Evolutionary conservation across 2,329 filamentous ascomycete genomes (phyloP).

Genomic region (Exophiala aquamarina): DNA sequence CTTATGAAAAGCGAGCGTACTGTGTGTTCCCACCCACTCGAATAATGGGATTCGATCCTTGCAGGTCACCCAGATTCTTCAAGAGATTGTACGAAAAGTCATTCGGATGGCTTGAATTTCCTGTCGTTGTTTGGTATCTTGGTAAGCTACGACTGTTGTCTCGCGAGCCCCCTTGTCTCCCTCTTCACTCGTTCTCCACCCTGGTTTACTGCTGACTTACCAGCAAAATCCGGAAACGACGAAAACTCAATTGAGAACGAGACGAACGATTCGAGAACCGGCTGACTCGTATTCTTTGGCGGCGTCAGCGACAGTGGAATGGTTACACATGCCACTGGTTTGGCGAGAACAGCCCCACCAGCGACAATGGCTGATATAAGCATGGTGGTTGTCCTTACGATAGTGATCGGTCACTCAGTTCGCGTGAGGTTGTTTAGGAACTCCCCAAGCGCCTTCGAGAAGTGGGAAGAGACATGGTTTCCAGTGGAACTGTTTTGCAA

Average conservation of each 20-base stretch:
- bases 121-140: constrained; percentile 29
- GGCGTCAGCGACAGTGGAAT: constrained; percentile 14
- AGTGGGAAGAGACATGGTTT: too few species aligned
- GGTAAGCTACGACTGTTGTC: too few species aligned
- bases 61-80: constrained; percentile 55
- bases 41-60: constrained; percentile 59
- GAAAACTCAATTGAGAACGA: constrained; percentile 55
- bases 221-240: constrained; percentile 55
- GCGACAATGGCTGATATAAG: too few species aligned
- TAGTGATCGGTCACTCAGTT: too few species aligned
- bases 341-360: not conserved
- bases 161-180: too few species aligned
- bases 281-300: constrained; percentile 19
- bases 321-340: constrained; percentile 3
- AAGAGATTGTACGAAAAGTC: constrained; percentile 61
- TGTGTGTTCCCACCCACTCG: constrained; percentile 68
- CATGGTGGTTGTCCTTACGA: too few species aligned
- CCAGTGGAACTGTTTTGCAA: too few species aligned
- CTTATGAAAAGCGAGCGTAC: constrained; percentile 13
- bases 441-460: too few species aligned
- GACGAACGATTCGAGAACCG: constrained; percentile 46
- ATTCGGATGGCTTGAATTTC: constrained; percentile 58
- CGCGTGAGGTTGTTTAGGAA: too few species aligned
- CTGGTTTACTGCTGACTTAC: constrained; percentile 26
- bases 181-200: too few species aligned